Base-by-base conservation (phyloP, 139 green algal genomes). In the Chlorella ohadii region DNA sequence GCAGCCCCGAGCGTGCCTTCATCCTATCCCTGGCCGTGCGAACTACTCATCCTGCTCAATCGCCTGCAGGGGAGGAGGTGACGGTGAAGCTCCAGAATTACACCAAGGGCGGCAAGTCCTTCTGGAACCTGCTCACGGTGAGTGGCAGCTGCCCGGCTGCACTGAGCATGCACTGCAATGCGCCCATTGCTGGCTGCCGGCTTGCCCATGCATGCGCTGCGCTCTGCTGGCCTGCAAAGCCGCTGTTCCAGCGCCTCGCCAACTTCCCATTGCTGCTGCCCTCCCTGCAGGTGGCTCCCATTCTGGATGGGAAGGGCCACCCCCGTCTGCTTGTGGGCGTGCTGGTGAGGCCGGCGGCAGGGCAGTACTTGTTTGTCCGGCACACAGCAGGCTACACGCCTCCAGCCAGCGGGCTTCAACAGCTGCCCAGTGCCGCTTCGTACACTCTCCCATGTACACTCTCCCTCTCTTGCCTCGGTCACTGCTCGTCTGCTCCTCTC, bases 71-170 rank as follows among this genome's bases (percentile, higher is more conserved):
- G 16, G 82, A 83, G 0, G 95, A 98, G 86, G 91, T 92, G 65
- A 98, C 94, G 0, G 96, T 98, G 17, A 90, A 94, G 57, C 85
- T 99, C 85, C 92, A 99, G 23, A 99, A 99, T 90, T 99, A 99
- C 92, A 93, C 85, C 61, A 96, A 96, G 85, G 72, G 78, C 51
- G 96, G 96, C 17, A 84, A 33, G 65, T 87, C 93, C 33, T 99
- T 99, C 81, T 99, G 70, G 70, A 77, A 77, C 41, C 39, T 77
- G 39, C 70, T 77, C 70, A 57, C 70, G 27, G 70, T 75, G 68
- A 51, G 44, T 16, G 44, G 44, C 7, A 9, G 44, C 7, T 9
- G 44, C 44, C n/a, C n/a, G n/a, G n/a, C n/a, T n/a, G n/a, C n/a
- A n/a, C n/a, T n/a, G n/a, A n/a, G n/a, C n/a, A n/a, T n/a, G 44